phyloP scores from a whole-genome alignment of 306 rosid genomes.

The Ceratonia siliqua region DNA sequence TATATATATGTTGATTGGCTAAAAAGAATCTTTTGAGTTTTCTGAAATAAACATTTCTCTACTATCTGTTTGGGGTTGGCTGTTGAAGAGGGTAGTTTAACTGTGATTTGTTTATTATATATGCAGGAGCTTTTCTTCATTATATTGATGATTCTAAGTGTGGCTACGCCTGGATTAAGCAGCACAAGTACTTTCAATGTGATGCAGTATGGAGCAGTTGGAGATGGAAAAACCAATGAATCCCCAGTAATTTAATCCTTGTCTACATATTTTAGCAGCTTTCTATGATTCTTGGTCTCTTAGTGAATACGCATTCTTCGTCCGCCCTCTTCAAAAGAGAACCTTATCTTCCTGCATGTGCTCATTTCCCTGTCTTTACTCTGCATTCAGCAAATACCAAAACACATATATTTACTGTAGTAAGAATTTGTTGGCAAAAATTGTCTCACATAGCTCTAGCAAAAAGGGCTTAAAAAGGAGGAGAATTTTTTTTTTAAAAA shows the following conservation, averaged over 20 bases:
- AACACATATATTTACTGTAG: no score
- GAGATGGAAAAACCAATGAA: constrained; percentile 51
- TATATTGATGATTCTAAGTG: constrained; percentile 28
- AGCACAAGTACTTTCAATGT: constrained; percentile 46
- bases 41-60: no score
- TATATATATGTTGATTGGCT: no score
- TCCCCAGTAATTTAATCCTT: constrained; percentile 43
- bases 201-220: constrained; percentile 52
- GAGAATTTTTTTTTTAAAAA: no score
- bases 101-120: background rate
- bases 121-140: constrained; percentile 35
- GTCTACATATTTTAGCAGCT: background rate
- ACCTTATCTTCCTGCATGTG: background rate
- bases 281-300: background rate
- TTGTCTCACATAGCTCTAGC: no score
- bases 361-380: background rate
- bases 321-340: no score
- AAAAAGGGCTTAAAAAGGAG: no score
- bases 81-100: no score
- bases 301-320: no score
- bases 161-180: constrained; percentile 39
- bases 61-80: no score
- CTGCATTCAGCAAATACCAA: background rate
- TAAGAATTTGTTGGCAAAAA: no score
- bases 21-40: no score